These are phyloP conservation scores for Cyphellophora europaea DNA, from an alignment of 2,329 filamentous ascomycete genomes.

Conservation along the genomic window DNA sequence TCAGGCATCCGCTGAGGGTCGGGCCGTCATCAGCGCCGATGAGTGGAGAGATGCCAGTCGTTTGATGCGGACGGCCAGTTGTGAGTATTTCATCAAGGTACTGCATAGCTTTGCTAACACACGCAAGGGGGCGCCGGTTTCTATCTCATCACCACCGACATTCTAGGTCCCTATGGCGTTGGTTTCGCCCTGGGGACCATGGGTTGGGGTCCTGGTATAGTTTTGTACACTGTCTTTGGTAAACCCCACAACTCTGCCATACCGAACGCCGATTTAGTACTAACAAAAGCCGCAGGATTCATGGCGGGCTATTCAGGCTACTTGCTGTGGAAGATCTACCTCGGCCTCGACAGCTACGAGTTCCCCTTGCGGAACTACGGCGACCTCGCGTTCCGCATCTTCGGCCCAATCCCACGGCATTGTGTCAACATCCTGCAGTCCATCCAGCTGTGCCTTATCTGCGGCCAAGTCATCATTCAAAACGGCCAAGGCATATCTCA, in stretches of 20 bases:
- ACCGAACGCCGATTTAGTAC: too few species aligned
- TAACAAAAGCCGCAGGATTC: too few species aligned
- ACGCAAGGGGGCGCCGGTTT: constrained; percentile 40
- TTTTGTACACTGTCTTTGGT: constrained; percentile 37
- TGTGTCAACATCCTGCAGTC: constrained; percentile 41
- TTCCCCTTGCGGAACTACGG: constrained; percentile 40
- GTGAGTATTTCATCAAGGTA: constrained; percentile 2
- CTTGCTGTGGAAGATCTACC: constrained; percentile 36
- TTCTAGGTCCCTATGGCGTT: constrained; percentile 35
- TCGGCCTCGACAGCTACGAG: constrained; percentile 38
- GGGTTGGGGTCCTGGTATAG: constrained; percentile 37
- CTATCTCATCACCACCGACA: constrained; percentile 42
- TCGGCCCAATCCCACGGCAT: constrained; percentile 36
- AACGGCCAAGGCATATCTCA: constrained; percentile 15
- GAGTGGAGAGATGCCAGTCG: constrained; percentile 41
- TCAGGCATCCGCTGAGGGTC: not conserved
- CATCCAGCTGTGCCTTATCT: constrained; percentile 30
- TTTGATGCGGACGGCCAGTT: constrained; percentile 35
- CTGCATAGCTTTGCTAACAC: constrained; percentile 18
- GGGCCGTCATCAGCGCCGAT: constrained; percentile 23
- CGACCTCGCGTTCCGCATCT: constrained; percentile 40
- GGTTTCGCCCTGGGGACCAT: constrained; percentile 25
- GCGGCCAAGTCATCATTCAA: constrained; percentile 21
- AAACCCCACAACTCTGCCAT: too few species aligned
- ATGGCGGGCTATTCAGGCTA: constrained; percentile 36